These are phyloP conservation scores for Neofusicoccum cordaticola DNA, from an alignment of 2,329 filamentous ascomycete genomes.

Conservation along the genomic window DNA sequence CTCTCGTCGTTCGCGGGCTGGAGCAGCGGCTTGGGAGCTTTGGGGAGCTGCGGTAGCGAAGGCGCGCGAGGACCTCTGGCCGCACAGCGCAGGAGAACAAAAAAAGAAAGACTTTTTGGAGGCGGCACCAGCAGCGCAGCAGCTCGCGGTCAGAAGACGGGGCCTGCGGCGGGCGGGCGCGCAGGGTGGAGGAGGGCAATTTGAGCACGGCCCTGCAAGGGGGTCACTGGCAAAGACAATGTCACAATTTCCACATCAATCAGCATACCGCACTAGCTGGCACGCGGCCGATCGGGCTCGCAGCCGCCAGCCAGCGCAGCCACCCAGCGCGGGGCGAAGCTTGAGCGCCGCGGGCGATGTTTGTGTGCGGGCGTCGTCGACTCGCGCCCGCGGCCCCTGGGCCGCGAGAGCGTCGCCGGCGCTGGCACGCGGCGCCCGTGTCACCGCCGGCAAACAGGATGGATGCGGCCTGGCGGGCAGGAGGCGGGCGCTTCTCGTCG, in stretches of 20 bases:
- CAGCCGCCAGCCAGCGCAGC: not conserved
- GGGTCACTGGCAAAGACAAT: constrained; percentile 5
- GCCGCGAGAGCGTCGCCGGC: not conserved
- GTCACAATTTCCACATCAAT: constrained; percentile 13
- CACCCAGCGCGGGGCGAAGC: constrained; percentile 3
- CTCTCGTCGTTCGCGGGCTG: not conserved
- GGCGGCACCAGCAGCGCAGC: not conserved
- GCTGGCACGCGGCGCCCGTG: not conserved
- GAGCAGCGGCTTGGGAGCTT: not conserved
- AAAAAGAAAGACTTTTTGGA: constrained; percentile 1
- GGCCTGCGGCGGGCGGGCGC: constrained; percentile 11
- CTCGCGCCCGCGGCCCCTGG: not conserved
- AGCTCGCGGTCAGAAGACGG: constrained; percentile 7
- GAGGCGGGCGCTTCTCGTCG: not conserved
- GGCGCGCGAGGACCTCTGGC: constrained; percentile 6
- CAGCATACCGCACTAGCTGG: constrained; percentile 13
- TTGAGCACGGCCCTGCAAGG: constrained; percentile 13
- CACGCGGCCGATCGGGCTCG: constrained; percentile 12
- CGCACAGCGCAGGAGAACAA: not conserved
- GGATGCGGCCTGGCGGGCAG: not conserved
- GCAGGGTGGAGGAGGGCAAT: constrained; percentile 10
- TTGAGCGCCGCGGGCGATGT: not conserved
- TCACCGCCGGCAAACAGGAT: not conserved
- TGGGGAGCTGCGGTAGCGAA: not conserved
- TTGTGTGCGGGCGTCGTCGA: not conserved